These are phyloP conservation scores for Sporobolomyces pararoseus DNA, from an alignment of 768 basidiomycete species.

Conservation along the genomic window DNA sequence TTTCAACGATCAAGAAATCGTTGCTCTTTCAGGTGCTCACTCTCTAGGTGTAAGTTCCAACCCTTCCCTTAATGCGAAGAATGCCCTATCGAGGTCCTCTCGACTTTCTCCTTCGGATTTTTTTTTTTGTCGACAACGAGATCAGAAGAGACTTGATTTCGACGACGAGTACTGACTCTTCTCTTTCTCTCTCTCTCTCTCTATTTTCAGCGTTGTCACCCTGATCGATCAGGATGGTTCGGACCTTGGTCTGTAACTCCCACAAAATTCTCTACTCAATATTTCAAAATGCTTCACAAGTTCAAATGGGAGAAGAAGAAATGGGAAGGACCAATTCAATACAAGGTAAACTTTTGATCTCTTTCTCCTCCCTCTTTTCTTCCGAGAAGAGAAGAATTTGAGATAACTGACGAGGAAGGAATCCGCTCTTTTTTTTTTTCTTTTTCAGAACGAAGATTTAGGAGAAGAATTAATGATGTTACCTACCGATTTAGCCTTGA, in stretches of 20 bases:
- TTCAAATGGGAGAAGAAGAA: slow-evolving; percentile 39
- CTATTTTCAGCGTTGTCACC: slow-evolving; percentile 64
- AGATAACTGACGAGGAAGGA: no score
- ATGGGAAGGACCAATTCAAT: slow-evolving; percentile 37
- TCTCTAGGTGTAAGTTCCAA: slow-evolving; percentile 65
- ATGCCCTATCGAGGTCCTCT: no score
- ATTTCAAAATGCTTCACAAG: slow-evolving; percentile 40
- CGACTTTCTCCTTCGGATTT: no score
- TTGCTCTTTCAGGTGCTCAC: slow-evolving; percentile 76
- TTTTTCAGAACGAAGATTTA: slow-evolving; percentile 31
- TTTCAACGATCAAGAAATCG: slow-evolving; percentile 94
- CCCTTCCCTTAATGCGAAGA: no score
- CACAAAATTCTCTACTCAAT: slow-evolving; percentile 39
- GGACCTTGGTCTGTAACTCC: slow-evolving; percentile 63
- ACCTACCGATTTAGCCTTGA: slow-evolving; percentile 43
- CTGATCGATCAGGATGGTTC: slow-evolving; percentile 73
- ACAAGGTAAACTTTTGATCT: slow-evolving; percentile 16
- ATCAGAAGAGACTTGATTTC: neutral
- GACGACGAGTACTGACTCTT: no score
- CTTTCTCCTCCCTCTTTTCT: neutral
- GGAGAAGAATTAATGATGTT: slow-evolving; percentile 42
- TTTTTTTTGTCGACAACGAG: no score
- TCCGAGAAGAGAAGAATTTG: no score
- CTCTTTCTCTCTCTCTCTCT: no score
- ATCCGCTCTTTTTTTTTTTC: neutral